These are phyloP conservation scores for Kwoniella botswanensis DNA, from an alignment of 768 basidiomycete species.

Conservation along the genomic window DNA sequence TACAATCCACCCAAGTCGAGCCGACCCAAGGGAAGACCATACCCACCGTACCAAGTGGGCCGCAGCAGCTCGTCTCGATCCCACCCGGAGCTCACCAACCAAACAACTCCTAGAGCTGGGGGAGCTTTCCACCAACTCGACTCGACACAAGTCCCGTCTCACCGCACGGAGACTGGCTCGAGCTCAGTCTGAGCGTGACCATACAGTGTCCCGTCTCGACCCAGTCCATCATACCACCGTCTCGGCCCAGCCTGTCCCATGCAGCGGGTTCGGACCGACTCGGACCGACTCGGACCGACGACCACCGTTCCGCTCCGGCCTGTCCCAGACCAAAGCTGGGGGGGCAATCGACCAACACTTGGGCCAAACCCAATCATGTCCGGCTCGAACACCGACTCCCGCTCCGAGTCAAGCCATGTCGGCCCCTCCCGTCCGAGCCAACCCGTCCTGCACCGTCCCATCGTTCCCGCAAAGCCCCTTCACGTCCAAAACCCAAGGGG, in stretches of 20 bases:
- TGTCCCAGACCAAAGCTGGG: background rate
- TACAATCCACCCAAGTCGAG: background rate
- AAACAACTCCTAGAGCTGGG: background rate
- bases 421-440: background rate
- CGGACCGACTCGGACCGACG: background rate
- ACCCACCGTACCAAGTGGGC: no score
- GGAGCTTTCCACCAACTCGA: background rate
- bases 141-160: background rate
- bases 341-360: conserved; percentile 4
- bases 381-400: no score
- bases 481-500: conserved; percentile 6
- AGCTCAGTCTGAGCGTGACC: background rate
- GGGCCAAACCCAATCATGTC: background rate
- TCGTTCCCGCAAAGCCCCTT: background rate
- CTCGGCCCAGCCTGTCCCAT: background rate
- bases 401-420: no score
- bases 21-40: background rate
- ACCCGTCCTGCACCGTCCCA: background rate
- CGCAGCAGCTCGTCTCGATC: no score
- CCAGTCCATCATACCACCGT: background rate
- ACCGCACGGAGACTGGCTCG: background rate
- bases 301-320: background rate
- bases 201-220: background rate
- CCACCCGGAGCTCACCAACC: background rate
- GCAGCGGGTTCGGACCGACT: background rate